Percentiles rank a stretch among this genome's conserved stretches.
Evolutionary conservation across 2,329 filamentous ascomycete species (phyloP).

Genomic region (Ceratocystis albifundus): DNA sequence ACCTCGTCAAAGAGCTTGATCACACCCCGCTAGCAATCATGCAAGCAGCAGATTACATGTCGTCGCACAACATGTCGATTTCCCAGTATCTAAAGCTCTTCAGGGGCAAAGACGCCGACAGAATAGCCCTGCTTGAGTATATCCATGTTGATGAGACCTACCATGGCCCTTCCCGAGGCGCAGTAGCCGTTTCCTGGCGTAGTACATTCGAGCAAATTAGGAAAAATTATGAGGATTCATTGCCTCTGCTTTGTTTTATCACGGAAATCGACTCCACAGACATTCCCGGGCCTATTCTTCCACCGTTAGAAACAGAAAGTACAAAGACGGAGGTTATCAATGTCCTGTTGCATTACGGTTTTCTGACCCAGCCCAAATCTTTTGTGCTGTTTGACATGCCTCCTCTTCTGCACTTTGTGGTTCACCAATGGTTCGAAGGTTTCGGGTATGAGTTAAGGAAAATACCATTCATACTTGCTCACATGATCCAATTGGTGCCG

Average conservation of each 20-base stretch:
- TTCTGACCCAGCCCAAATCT: neutral
- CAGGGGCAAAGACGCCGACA: neutral
- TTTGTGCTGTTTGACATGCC: neutral
- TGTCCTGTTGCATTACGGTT: neutral
- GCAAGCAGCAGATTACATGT: conserved; percentile 24
- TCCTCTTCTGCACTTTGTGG: neutral
- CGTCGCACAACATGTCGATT: neutral
- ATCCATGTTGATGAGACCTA: neutral
- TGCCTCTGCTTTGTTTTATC: neutral
- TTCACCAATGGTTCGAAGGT: neutral
- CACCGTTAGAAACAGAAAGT: neutral
- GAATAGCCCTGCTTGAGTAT: neutral
- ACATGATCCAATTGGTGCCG: neutral
- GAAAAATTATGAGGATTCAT: neutral
- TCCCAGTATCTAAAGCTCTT: neutral
- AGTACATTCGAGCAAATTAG: neutral
- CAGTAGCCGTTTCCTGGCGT: neutral
- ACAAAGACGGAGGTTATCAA: neutral
- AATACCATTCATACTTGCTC: no score
- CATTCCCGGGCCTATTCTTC: neutral
- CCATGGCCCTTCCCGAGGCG: neutral
- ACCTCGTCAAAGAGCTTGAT: neutral
- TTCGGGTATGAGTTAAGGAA: no score
- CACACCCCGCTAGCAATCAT: conserved; percentile 24
- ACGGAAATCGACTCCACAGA: neutral